Percentiles rank a stretch among this genome's conserved stretches.
Conservation (phyloP, 208 protist species). For the Trypanosoma brucei region DNA sequence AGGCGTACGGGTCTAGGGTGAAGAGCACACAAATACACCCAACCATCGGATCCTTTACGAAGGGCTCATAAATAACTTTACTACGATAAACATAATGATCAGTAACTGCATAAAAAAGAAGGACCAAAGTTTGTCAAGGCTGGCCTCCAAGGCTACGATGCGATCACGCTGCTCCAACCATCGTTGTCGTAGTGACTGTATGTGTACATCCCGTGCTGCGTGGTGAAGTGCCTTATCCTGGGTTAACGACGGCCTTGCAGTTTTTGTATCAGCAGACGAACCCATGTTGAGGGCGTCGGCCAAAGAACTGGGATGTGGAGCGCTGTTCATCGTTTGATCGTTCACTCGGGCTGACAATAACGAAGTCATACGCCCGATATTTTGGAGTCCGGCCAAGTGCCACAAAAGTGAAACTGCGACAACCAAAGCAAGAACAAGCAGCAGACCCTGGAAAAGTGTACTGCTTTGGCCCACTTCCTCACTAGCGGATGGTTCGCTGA, state of each 20-base stretch:
- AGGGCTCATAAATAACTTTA: conserved; percentile 17
- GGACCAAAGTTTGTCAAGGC: conserved; percentile 44
- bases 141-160: conserved; percentile 43
- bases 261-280: conserved; percentile 6
- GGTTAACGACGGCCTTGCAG: conserved; percentile 16
- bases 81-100: conserved; percentile 23
- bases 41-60: too few species aligned
- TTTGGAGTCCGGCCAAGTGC: conserved; percentile 37
- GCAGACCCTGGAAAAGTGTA: conserved; percentile 52
- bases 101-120: conserved; percentile 37
- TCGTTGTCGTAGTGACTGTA: conserved; percentile 72
- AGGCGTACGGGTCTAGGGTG: too few species aligned
- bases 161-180: conserved; percentile 70
- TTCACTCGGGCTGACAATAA: conserved; percentile 7
- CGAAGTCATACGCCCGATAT: conserved; percentile 24
- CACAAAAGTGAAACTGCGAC: conserved; percentile 55
- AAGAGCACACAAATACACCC: too few species aligned
- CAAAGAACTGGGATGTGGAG: neutral
- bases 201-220: conserved; percentile 64
- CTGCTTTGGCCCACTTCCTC: conserved; percentile 2
- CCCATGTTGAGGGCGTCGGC: conserved; percentile 2
- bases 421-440: conserved; percentile 55
- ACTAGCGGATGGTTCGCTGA: conserved; percentile 2
- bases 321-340: neutral
- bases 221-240: conserved; percentile 60